These are phyloP conservation scores for Colletotrichum echinochloae DNA, from an alignment of 2,329 filamentous ascomycete species.

Conservation along the genomic window DNA sequence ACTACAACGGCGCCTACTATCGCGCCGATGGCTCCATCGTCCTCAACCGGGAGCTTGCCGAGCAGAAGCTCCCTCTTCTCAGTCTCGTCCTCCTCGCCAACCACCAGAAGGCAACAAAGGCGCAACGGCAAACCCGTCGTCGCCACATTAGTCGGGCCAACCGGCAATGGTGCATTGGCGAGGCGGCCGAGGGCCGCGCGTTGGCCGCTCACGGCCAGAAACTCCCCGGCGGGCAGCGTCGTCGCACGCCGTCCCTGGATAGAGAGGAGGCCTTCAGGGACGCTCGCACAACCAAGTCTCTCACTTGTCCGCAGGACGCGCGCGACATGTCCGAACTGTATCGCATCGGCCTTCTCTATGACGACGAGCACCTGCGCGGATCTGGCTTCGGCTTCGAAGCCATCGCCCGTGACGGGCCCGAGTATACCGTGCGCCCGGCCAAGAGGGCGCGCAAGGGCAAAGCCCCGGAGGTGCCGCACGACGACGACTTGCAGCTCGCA, in stretches of 20 bases:
- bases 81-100: conserved; percentile 31
- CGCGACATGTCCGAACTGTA: conserved; percentile 57
- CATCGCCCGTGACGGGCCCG: conserved; percentile 53
- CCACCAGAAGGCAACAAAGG: background rate
- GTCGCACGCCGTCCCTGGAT: conserved; percentile 53
- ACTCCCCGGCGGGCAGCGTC: conserved; percentile 53
- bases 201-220: conserved; percentile 51
- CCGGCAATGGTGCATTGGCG: conserved; percentile 23
- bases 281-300: conserved; percentile 50
- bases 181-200: conserved; percentile 48
- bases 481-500: conserved; percentile 47
- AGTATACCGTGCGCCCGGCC: conserved; percentile 53
- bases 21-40: conserved; percentile 20
- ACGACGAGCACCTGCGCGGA: conserved; percentile 53
- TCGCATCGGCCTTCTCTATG: conserved; percentile 59
- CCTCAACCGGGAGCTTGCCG: conserved; percentile 14
- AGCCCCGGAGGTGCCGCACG: conserved; percentile 43
- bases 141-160: conserved; percentile 2
- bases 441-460: conserved; percentile 48
- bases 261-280: conserved; percentile 62
- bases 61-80: conserved; percentile 26
- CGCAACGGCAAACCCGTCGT: conserved; percentile 2
- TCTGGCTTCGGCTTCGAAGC: conserved; percentile 54
- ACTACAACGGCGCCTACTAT: conserved; percentile 28
- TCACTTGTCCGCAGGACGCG: conserved; percentile 47